A percentile compares a stretch with the other conserved stretches of the same genome.
These are phyloP conservation scores for Datisca glomerata DNA, from an alignment of 306 rosid species.

Conservation along the genomic window DNA sequence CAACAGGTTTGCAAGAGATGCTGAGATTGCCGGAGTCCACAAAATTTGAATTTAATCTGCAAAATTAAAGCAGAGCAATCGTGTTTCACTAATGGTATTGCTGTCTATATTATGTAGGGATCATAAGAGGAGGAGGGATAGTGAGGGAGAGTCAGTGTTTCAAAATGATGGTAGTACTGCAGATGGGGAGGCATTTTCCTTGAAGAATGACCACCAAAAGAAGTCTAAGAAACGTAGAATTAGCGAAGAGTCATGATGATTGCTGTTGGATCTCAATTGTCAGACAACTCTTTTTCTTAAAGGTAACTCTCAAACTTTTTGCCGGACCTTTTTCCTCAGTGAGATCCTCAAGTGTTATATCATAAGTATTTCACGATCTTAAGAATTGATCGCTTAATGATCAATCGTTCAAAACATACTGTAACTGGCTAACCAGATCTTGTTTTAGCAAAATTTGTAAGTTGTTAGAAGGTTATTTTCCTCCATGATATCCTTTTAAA, in stretches of 20 bases:
- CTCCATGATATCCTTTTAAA: too few species aligned
- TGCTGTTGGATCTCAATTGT: too few species aligned
- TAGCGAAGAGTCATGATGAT: slow-evolving; percentile 24
- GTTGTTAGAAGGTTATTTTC: too few species aligned
- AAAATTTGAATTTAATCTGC: not conserved
- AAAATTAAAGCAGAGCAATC: not conserved
- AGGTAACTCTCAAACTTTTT: too few species aligned
- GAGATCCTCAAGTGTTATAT: too few species aligned
- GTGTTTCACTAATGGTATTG: not conserved
- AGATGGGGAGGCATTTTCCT: slow-evolving; percentile 10
- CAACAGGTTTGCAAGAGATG: slow-evolving; percentile 29
- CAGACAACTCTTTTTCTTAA: too few species aligned
- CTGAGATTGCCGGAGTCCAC: not conserved
- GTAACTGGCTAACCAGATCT: too few species aligned
- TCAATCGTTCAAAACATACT: too few species aligned
- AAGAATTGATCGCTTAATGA: too few species aligned
- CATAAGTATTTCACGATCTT: too few species aligned
- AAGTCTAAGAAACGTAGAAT: slow-evolving; percentile 30
- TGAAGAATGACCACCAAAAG: slow-evolving; percentile 18
- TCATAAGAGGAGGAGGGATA: slow-evolving; percentile 33
- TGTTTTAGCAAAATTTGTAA: too few species aligned
- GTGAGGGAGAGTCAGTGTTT: slow-evolving; percentile 19
- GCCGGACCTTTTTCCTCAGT: too few species aligned
- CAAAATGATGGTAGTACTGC: slow-evolving; percentile 14
- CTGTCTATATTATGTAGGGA: slow-evolving; percentile 20